phyloP scores from a whole-genome alignment of 495 filamentous ascomycete genomes.

The Letharia lupina region DNA sequence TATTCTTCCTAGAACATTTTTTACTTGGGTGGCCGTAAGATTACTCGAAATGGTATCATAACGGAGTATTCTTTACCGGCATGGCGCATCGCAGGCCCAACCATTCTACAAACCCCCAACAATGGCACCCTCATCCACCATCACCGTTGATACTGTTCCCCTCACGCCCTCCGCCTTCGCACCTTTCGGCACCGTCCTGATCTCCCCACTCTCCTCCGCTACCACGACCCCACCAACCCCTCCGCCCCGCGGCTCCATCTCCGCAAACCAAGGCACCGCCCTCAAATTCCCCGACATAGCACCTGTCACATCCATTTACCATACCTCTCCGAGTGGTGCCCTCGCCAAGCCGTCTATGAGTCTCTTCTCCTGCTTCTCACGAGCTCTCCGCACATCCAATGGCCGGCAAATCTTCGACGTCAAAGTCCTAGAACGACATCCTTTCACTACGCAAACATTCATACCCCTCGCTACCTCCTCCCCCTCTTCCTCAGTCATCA shows the following conservation, averaged over 20 bases:
- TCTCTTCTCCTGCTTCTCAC: slow-evolving; percentile 83
- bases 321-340: slow-evolving; percentile 51
- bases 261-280: slow-evolving; percentile 79
- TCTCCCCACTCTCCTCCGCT: slow-evolving; percentile 53
- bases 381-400: slow-evolving; percentile 35
- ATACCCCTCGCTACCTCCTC: slow-evolving; percentile 56
- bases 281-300: slow-evolving; percentile 78
- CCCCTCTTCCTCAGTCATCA: neutral
- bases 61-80: neutral
- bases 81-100: neutral
- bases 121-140: slow-evolving; percentile 3
- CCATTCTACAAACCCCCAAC: neutral
- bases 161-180: slow-evolving; percentile 59
- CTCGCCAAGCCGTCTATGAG: slow-evolving; percentile 60
- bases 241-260: slow-evolving; percentile 30
- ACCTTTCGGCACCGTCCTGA: slow-evolving; percentile 75
- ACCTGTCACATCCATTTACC: slow-evolving; percentile 58
- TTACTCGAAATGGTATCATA: too few species aligned
- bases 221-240: slow-evolving; percentile 28
- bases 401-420: slow-evolving; percentile 49
- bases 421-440: slow-evolving; percentile 80
- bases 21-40: too few species aligned
- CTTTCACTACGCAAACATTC: slow-evolving; percentile 90
- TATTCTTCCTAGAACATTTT: neutral
- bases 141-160: slow-evolving; percentile 41